A percentile compares a stretch with the other conserved stretches of the same genome.
These are phyloP conservation scores for Amanita rubescens DNA, from an alignment of 768 basidiomycete species.

Conservation along the genomic window DNA sequence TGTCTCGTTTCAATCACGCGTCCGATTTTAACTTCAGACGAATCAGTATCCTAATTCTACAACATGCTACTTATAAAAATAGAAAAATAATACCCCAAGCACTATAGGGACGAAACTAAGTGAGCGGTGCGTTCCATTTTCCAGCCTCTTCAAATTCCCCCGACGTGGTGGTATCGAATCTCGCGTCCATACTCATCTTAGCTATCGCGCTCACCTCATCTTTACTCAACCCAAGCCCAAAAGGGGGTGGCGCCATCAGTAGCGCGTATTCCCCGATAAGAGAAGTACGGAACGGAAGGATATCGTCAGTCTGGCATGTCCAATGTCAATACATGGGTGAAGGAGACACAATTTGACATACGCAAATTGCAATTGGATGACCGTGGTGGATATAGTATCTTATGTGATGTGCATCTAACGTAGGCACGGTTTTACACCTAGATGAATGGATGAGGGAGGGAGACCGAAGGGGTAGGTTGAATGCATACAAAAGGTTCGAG, in stretches of 20 bases:
- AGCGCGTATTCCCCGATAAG: slow-evolving; percentile 74
- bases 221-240: slow-evolving; percentile 62
- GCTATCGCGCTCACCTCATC: slow-evolving; percentile 50
- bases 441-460: neutral
- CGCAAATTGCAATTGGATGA: slow-evolving; percentile 74
- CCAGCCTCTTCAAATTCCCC: no score
- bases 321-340: neutral
- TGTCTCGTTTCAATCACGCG: no score
- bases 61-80: no score
- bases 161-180: slow-evolving; percentile 17
- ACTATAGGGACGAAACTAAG: no score
- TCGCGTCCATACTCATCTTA: slow-evolving; percentile 50
- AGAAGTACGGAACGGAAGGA: slow-evolving; percentile 68
- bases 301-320: slow-evolving; percentile 68
- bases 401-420: slow-evolving; percentile 68
- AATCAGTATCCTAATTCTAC: no score
- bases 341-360: slow-evolving; percentile 28
- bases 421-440: slow-evolving; percentile 63
- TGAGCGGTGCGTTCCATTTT: no score
- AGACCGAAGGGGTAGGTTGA: neutral
- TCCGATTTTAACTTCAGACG: no score
- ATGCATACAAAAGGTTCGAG: slow-evolving; percentile 64
- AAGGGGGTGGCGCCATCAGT: slow-evolving; percentile 61
- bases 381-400: slow-evolving; percentile 50
- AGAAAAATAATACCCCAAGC: no score